Evolutionary conservation across 1,284 basidiomycete species (phyloP).

Genomic region (Pseudozyma pruni): DNA sequence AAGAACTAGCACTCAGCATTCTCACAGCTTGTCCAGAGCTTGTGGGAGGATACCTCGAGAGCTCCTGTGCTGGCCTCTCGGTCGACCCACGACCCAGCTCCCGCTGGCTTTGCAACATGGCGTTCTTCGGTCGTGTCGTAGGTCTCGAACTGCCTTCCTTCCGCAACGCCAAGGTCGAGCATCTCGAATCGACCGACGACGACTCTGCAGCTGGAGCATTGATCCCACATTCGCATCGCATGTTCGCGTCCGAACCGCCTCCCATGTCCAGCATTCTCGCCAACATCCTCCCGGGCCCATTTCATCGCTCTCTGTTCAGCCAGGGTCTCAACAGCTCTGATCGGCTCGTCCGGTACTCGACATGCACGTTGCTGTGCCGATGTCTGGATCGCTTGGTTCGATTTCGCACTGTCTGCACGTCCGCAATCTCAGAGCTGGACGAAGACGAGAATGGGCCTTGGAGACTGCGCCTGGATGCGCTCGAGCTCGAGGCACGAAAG

Average conservation of each 20-base stretch:
- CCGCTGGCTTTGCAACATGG: conserved; percentile 87
- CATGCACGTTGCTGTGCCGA: conserved; percentile 75
- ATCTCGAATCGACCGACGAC: conserved; percentile 73
- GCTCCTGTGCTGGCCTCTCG: conserved; percentile 73
- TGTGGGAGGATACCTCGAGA: conserved; percentile 75
- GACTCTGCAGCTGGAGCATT: conserved; percentile 47
- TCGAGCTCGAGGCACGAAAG: conserved; percentile 52
- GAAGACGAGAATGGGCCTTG: conserved; percentile 72
- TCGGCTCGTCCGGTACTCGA: conserved; percentile 82
- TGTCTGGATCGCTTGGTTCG: conserved; percentile 45
- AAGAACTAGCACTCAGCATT: conserved; percentile 83
- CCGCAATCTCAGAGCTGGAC: conserved; percentile 73
- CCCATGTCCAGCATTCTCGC: conserved; percentile 75
- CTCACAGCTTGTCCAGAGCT: conserved; percentile 85
- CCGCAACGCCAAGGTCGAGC: conserved; percentile 67
- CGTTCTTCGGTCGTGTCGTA: conserved; percentile 81
- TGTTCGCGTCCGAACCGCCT: conserved; percentile 75
- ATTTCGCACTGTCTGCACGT: conserved; percentile 31
- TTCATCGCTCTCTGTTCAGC: conserved; percentile 73
- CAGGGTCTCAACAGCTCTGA: conserved; percentile 74
- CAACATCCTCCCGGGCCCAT: conserved; percentile 44
- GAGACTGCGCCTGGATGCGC: conserved; percentile 21
- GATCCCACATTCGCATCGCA: conserved; percentile 67
- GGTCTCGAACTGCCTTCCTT: conserved; percentile 77
- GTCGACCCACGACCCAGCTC: conserved; percentile 87